These are phyloP conservation scores for Ligustrum vulgare DNA, from an alignment of 257 asterid genomes.

Conservation along the genomic window DNA sequence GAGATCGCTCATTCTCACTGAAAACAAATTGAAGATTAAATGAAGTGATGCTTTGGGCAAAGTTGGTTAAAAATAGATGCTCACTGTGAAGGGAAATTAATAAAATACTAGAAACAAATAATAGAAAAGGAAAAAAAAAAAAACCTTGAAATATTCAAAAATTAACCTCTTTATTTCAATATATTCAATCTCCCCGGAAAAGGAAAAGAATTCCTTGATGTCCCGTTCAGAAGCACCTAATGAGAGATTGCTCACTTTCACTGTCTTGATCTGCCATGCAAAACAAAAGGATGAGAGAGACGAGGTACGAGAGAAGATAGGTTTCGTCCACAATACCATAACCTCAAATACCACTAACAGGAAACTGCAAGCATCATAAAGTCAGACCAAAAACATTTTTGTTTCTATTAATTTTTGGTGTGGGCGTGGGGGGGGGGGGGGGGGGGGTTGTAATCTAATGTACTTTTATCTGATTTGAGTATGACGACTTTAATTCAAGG, in stretches of 20 bases:
- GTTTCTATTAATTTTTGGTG: too few relatives aligned
- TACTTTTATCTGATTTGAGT: not conserved
- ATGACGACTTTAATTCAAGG: not conserved
- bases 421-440: too few relatives aligned
- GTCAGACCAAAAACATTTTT: too few relatives aligned
- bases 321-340: not conserved
- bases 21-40: conserved; percentile 13
- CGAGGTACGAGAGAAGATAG: not conserved
- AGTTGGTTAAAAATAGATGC: conserved; percentile 7
- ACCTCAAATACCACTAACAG: not conserved
- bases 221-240: conserved; percentile 59
- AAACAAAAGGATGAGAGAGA: conserved; percentile 2
- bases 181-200: conserved; percentile 66
- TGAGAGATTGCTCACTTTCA: conserved; percentile 71
- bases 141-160: conserved; percentile 10
- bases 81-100: not conserved
- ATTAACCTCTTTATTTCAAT: conserved; percentile 60
- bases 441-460: too few relatives aligned
- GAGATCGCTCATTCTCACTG: conserved; percentile 62
- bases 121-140: too few relatives aligned
- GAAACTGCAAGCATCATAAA: not conserved
- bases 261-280: conserved; percentile 51
- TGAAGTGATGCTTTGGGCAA: not conserved
- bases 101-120: conserved; percentile 3
- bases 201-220: conserved; percentile 72